Conservation (phyloP, 1,284 basidiomycete species). For the Puccinia triticina region DNA sequence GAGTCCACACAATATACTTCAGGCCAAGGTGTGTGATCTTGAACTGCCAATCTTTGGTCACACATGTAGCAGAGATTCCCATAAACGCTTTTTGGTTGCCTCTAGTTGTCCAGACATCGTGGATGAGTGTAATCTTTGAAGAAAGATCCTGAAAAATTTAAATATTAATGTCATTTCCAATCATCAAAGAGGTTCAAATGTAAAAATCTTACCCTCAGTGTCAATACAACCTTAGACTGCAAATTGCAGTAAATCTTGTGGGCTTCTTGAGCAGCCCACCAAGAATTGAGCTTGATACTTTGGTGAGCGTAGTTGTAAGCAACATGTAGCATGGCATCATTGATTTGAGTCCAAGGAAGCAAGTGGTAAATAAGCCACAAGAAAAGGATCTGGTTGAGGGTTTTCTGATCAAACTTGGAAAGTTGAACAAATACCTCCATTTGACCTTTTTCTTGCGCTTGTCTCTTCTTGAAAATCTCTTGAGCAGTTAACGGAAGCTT, state of each 20-base stretch:
- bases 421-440: neutral
- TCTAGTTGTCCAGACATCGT: too few species aligned
- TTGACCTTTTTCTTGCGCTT: neutral
- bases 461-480: neutral
- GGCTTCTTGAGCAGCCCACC: too few species aligned
- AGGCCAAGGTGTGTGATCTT: neutral
- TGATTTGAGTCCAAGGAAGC: conserved; percentile 14
- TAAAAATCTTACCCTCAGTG: neutral
- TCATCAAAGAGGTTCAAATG: too few species aligned
- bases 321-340: neutral
- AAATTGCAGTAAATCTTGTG: too few species aligned
- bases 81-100: conserved; percentile 9
- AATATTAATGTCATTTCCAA: neutral
- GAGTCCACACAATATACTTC: conserved; percentile 12
- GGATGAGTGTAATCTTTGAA: conserved; percentile 12
- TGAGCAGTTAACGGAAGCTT: neutral
- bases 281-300: too few species aligned
- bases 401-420: too few species aligned
- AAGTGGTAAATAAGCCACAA: neutral
- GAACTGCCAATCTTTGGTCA: neutral
- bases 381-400: neutral
- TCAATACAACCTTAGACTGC: neutral
- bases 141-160: neutral
- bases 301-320: too few species aligned
- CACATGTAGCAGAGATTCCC: conserved; percentile 14